Evolutionary conservation across 2,329 filamentous ascomycete genomes (phyloP).

Genomic region (Lachnellula cervina): DNA sequence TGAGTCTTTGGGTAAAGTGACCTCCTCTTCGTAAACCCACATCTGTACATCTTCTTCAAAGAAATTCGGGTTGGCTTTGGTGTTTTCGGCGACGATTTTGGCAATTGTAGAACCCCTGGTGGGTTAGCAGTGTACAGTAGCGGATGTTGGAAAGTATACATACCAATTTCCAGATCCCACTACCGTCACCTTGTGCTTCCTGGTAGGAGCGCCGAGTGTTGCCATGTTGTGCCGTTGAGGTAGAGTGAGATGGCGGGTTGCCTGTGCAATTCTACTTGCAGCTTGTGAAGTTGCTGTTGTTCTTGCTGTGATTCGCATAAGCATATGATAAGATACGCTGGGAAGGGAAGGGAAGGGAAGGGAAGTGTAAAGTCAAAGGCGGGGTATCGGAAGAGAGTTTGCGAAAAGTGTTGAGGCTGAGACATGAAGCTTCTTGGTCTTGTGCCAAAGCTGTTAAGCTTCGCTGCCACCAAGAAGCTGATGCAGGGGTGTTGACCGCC

Average conservation of each 20-base stretch:
- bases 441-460: constrained; percentile 10
- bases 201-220: constrained; percentile 45
- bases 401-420: not conserved
- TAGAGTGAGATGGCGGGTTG: constrained; percentile 15
- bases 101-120: constrained; percentile 89
- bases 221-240: constrained; percentile 29
- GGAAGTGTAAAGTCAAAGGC: not conserved
- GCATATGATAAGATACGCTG: constrained; percentile 21
- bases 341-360: not conserved
- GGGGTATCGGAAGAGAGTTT: not conserved
- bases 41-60: constrained; percentile 92
- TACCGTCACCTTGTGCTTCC: constrained; percentile 88
- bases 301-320: constrained; percentile 13
- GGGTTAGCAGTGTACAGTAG: constrained; percentile 6
- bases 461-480: constrained; percentile 1
- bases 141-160: constrained; percentile 17
- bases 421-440: constrained; percentile 7
- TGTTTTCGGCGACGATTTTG: constrained; percentile 95
- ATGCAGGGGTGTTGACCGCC: constrained; percentile 10
- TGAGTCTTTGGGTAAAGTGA: constrained; percentile 66
- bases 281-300: constrained; percentile 17
- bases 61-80: constrained; percentile 66
- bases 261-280: constrained; percentile 17
- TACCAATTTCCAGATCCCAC: constrained; percentile 97
- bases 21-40: constrained; percentile 97